phyloP scores from a whole-genome alignment of 805 yeast genomes.

The Ogataea zsoltii region DNA sequence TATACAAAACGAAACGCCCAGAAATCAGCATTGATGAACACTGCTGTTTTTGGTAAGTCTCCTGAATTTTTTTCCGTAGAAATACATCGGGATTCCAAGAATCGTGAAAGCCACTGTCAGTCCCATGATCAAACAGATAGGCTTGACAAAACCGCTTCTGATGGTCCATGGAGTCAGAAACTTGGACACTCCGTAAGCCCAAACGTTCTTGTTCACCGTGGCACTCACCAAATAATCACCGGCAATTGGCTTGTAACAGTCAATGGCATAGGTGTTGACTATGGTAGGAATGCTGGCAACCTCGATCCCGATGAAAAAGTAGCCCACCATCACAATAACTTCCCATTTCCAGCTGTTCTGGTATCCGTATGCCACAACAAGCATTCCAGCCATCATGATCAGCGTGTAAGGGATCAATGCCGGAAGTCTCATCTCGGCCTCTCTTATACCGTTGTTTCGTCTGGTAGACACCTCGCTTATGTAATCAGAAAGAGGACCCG shows the following conservation, averaged over 20 bases:
- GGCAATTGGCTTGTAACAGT: conserved; percentile 20
- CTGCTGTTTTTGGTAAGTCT: conserved; percentile 21
- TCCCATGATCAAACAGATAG: conserved; percentile 15
- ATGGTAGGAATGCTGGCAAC: conserved; percentile 17
- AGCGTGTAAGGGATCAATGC: conserved; percentile 16
- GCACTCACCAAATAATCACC: conserved; percentile 21
- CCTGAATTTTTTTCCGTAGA: conserved; percentile 25
- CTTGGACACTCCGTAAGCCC: conserved; percentile 19
- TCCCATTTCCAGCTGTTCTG: conserved; percentile 18
- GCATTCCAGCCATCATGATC: conserved; percentile 13
- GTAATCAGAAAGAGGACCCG: conserved; percentile 12
- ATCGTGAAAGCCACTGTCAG: conserved; percentile 7
- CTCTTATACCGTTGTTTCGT: conserved; percentile 13
- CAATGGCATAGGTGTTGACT: conserved; percentile 19
- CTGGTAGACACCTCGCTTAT: conserved; percentile 8
- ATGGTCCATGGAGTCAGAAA: conserved; percentile 14
- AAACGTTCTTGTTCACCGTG: conserved; percentile 17
- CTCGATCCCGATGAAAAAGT: conserved; percentile 18
- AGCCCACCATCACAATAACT: conserved; percentile 11
- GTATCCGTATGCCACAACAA: conserved; percentile 14
- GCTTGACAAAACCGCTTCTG: conserved; percentile 15
- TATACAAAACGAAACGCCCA: too few species aligned
- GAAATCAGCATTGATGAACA: conserved; percentile 12
- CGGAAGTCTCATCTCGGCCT: conserved; percentile 16
- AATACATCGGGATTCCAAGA: conserved; percentile 19